phyloP scores from a whole-genome alignment of 2,329 filamentous ascomycete genomes.

The Aspergillus novoparasiticus region DNA sequence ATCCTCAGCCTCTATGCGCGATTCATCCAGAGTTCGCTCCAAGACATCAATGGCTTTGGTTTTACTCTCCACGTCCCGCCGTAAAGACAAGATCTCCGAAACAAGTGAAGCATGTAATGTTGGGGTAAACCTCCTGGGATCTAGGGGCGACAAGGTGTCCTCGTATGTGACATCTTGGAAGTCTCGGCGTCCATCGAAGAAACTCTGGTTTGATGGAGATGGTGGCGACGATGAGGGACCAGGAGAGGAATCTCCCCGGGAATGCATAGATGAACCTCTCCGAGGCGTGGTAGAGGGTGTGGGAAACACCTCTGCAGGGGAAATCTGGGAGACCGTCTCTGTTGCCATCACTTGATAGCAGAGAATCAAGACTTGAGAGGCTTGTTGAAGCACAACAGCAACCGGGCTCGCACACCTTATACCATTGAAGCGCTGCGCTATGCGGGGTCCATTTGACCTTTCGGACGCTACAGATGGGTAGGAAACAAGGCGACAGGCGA shows the following conservation, averaged over 20 bases:
- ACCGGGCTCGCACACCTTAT: neutral
- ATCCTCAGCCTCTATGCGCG: slow-evolving; percentile 73
- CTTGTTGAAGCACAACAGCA: neutral
- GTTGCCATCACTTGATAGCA: slow-evolving; percentile 29
- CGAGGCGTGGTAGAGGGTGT: slow-evolving; percentile 70
- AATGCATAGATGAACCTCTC: slow-evolving; percentile 24
- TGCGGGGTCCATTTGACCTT: neutral
- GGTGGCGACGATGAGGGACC: slow-evolving; percentile 59
- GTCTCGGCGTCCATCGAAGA: slow-evolving; percentile 41
- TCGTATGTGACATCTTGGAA: slow-evolving; percentile 48
- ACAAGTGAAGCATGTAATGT: slow-evolving; percentile 93
- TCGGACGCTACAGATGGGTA: neutral
- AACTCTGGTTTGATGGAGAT: slow-evolving; percentile 51
- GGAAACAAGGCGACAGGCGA: neutral
- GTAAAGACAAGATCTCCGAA: slow-evolving; percentile 84
- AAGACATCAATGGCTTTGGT: slow-evolving; percentile 81
- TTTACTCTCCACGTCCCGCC: slow-evolving; percentile 89
- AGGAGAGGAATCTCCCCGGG: slow-evolving; percentile 56
- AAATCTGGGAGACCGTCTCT: slow-evolving; percentile 54
- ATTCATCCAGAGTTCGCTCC: slow-evolving; percentile 71
- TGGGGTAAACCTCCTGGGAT: slow-evolving; percentile 90
- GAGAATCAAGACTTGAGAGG: neutral
- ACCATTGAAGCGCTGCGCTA: neutral
- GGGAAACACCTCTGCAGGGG: slow-evolving; percentile 63
- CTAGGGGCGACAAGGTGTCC: slow-evolving; percentile 73